These are phyloP conservation scores for Vaccinium corymbosum DNA, from an alignment of 148 eudicot genomes.

Conservation along the genomic window DNA sequence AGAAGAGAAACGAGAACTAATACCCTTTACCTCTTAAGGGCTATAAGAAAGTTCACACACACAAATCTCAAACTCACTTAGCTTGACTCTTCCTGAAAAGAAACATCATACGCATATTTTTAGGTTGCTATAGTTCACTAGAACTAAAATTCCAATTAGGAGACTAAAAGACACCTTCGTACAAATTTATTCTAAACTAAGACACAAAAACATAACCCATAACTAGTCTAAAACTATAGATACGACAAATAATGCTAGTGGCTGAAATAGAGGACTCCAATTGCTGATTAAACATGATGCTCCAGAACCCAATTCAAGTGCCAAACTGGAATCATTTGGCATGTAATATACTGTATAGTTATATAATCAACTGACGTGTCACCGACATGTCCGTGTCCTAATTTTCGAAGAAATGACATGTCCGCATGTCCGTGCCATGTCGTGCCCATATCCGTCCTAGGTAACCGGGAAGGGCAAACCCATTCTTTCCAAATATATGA, in stretches of 20 bases:
- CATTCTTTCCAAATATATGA: too few relatives aligned
- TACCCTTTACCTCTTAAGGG: background rate
- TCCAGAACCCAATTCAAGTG: background rate
- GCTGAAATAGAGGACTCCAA: background rate
- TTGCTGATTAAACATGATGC: background rate
- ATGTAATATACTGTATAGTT: background rate
- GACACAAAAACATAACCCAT: background rate
- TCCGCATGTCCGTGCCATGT: too few relatives aligned
- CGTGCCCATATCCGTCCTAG: too few relatives aligned
- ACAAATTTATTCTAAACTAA: background rate
- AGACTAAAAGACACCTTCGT: background rate
- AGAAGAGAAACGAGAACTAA: background rate
- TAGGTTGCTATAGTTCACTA: background rate
- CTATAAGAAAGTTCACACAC: background rate
- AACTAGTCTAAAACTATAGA: background rate
- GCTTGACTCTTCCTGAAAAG: background rate
- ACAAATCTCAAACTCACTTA: background rate
- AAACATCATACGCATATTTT: background rate
- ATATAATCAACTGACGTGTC: too few relatives aligned
- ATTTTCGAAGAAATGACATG: too few relatives aligned
- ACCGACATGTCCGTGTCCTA: too few relatives aligned
- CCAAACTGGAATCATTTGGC: constrained; percentile 1
- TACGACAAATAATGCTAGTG: background rate
- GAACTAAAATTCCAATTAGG: background rate
- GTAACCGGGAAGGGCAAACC: too few relatives aligned